These are phyloP conservation scores for Starmerella cellae DNA, from an alignment of 805 yeast species.

Conservation along the genomic window DNA sequence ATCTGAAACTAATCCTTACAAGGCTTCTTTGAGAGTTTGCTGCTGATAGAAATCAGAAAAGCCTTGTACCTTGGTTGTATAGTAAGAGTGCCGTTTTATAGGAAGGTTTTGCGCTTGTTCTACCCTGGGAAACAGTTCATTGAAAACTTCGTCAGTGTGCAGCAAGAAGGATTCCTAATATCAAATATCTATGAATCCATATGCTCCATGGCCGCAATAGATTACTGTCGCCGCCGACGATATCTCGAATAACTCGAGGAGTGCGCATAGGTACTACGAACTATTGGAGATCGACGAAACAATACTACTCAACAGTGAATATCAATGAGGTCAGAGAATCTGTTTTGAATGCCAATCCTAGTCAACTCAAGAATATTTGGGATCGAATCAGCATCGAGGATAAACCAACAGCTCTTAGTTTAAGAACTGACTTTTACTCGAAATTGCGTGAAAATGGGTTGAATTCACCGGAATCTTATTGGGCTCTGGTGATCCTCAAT, in stretches of 20 bases:
- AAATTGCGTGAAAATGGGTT: neutral
- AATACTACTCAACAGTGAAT: neutral
- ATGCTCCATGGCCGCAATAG: neutral
- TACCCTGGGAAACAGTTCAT: too few relatives aligned
- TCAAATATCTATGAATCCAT: neutral
- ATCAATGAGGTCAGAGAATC: neutral
- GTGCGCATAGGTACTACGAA: neutral
- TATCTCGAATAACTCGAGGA: neutral
- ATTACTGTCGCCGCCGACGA: neutral
- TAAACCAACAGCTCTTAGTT: neutral
- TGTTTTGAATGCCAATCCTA: neutral
- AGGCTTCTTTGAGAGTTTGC: too few relatives aligned
- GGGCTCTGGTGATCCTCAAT: slow-evolving; percentile 6
- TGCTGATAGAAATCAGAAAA: too few relatives aligned
- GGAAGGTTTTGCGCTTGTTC: too few relatives aligned
- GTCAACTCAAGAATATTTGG: neutral
- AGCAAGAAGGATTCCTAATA: too few relatives aligned
- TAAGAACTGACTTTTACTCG: slow-evolving; percentile 3
- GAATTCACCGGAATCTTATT: neutral
- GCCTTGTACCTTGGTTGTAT: too few relatives aligned
- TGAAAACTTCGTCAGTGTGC: too few relatives aligned
- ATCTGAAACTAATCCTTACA: too few relatives aligned
- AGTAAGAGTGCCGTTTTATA: too few relatives aligned
- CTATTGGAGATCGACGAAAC: neutral
- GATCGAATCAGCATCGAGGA: neutral